Base-by-base conservation (phyloP, 176 grass and related monocot species). In the Carex parvula region DNA sequence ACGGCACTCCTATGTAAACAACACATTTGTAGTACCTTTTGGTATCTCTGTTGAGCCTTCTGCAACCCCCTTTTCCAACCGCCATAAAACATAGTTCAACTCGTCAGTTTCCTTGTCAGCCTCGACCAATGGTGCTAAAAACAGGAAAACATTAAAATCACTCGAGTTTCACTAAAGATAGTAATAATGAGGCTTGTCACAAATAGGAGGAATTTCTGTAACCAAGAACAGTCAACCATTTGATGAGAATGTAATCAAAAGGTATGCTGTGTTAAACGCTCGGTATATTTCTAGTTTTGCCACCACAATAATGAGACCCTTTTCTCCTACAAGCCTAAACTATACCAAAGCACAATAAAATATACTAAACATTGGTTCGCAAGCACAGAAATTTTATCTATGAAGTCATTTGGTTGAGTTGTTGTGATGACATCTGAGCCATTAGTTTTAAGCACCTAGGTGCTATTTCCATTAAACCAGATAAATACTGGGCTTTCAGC, bases 41-140 rank as follows among this genome's bases (percentile, higher is more conserved):
- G 89, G 95, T 50, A 98, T 95, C 88, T 98, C 95, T 85, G 91
- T 83, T 39, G 95, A 95, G 66, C 92, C 95, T 84, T 98, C 92
- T 44, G 95, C 90, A 84, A 98, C 76, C 69, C 92, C 96, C 15
- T 82, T 90, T 55, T 93, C 57, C 84, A 95, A 82, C 6, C 96
- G 74, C 91, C 96, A 98, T 8, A 95, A 90, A 57, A 90, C 85
- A 85, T 92, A 98, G 80, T 98, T 90, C 3, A 20, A 72, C 79
- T 98, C 96, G 88, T 92, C 91, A 0, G 91, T 86, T 93, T 98
- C 91, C 83, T 94, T 91, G 66, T 95, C 92, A 57, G 91, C 84
- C 15, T 95, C 96, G 56, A 98, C 92, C 60, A 95, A 79, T 42
- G 93, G 91, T 67, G 96, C 93, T 98, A 81, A 54, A 58, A 70